Base-by-base conservation (phyloP, 768 basidiomycete genomes). In the Boletus speciosus region DNA sequence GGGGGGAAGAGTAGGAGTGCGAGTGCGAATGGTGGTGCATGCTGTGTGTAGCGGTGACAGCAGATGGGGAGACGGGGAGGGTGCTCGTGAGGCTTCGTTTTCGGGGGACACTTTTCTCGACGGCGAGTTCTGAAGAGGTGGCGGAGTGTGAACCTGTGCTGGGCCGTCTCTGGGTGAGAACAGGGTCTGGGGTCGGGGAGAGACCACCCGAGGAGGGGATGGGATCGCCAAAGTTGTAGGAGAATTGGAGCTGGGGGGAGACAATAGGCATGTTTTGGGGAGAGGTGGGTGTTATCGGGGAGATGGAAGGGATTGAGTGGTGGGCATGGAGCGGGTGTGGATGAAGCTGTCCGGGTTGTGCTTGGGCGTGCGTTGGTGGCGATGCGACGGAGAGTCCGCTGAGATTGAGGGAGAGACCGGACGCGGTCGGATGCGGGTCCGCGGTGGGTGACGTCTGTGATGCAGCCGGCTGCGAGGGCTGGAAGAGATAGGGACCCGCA, bases 311-410 rank as follows among this genome's bases (percentile, higher is more conserved):
- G 72, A 55, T 27, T 76, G 70, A n/a, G 73, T 76, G 49, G 81
- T 76, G 51, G 75, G 81, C 32, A 80, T 86, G 44, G 78, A 73
- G 54, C 78, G 78, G 49, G 79, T 81, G 52, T 81, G 76, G 70
- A 82, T 88, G 70, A 83, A 80, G 42, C 79, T 83, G 56, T 80
- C 67, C 25, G 65, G 68, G 53, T 67, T 70, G 58, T 55, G 75
- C 58, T 59, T 74, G 56, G 47, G 85, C 86, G 49, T 84, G 75
- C 56, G 81, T 81, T 8, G 82, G 76, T 9, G 86, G 85, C 21
- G 85, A 86, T 39, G 84, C 70, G 51, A 90, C 86, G 47, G 81
- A 74, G 49, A 90, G 78, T 1, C 80, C 77, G 25, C 82, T 82
- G 52, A 90, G 75, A 66, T 88, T 90, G 66, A 90, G 80, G 31